Evolutionary conservation across 176 grass and related monocot genomes (phyloP).

Genomic region (Oryza brachyantha): DNA sequence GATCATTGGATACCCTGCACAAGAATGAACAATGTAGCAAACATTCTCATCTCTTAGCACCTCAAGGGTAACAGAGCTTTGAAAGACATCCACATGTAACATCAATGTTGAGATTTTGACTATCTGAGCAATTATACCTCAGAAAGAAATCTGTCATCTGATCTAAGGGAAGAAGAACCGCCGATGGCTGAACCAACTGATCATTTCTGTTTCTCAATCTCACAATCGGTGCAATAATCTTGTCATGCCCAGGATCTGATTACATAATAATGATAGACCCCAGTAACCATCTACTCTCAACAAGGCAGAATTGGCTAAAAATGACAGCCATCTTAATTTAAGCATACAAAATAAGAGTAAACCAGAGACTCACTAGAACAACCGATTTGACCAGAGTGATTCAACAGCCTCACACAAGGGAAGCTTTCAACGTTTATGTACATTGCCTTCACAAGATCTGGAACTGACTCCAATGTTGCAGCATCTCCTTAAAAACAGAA

Average conservation of each 20-base stretch:
- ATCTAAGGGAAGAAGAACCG: constrained; percentile 71
- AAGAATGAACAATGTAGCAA: constrained; percentile 26
- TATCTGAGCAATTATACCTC: constrained; percentile 42
- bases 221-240: constrained; percentile 74
- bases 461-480: constrained; percentile 74
- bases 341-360: constrained; percentile 11
- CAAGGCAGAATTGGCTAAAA: neutral
- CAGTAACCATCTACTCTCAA: constrained; percentile 22
- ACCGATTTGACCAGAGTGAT: constrained; percentile 87
- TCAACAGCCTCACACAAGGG: constrained; percentile 90
- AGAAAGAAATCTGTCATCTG: constrained; percentile 77
- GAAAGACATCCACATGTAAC: constrained; percentile 6
- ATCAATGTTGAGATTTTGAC: constrained; percentile 3
- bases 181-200: constrained; percentile 50
- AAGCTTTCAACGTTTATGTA: constrained; percentile 76
- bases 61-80: neutral
- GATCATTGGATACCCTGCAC: constrained; percentile 68
- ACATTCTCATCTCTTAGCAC: constrained; percentile 25
- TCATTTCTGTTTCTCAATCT: constrained; percentile 45
- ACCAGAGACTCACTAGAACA: constrained; percentile 81
- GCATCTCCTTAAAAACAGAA: constrained; percentile 46
- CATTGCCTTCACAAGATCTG: constrained; percentile 94
- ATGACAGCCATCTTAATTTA: neutral
- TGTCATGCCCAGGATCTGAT: constrained; percentile 77
- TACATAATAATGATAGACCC: constrained; percentile 17